Percentiles rank a stretch among this genome's conserved stretches.
These are phyloP conservation scores for Corchorus capsularis DNA, from an alignment of 345 rosid genomes.

Conservation along the genomic window DNA sequence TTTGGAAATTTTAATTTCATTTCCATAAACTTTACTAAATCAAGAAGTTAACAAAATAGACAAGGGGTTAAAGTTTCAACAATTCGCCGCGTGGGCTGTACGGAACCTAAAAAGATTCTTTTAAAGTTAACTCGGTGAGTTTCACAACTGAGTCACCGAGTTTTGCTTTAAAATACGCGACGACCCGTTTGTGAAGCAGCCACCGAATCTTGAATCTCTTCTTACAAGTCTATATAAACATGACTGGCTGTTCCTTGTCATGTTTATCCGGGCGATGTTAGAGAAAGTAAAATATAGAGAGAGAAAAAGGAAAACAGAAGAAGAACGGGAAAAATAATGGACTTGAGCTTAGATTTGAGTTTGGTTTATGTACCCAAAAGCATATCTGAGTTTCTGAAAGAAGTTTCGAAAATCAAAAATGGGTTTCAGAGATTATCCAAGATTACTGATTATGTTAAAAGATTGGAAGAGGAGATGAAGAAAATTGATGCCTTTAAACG, in stretches of 20 bases:
- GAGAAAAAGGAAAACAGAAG: neutral
- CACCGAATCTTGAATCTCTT: constrained; percentile 50
- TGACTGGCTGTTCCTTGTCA: constrained; percentile 21
- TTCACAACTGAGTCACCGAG: neutral
- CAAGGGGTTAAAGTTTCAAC: constrained; percentile 9
- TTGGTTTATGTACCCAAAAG: constrained; percentile 49
- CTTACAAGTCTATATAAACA: constrained; percentile 29
- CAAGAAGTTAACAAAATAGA: neutral
- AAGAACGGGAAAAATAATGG: constrained; percentile 38
- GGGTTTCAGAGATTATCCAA: constrained; percentile 40
- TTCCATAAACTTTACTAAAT: neutral
- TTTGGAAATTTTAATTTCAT: constrained; percentile 14
- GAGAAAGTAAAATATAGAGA: neutral
- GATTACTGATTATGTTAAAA: constrained; percentile 49
- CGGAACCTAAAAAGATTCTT: constrained; percentile 33
- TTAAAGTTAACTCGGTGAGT: constrained; percentile 14
- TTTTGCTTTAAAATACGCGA: constrained; percentile 32
- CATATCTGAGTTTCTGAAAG: constrained; percentile 46
- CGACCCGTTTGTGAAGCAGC: constrained; percentile 26
- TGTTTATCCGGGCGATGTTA: constrained; percentile 32
- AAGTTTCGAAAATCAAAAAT: constrained; percentile 45
- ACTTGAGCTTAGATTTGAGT: constrained; percentile 63
- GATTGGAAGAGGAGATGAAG: constrained; percentile 65
- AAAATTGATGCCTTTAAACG: constrained; percentile 77
- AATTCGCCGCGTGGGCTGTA: constrained; percentile 54